These are phyloP conservation scores for Jasminum sambac DNA, from an alignment of 257 asterid species.

Conservation along the genomic window DNA sequence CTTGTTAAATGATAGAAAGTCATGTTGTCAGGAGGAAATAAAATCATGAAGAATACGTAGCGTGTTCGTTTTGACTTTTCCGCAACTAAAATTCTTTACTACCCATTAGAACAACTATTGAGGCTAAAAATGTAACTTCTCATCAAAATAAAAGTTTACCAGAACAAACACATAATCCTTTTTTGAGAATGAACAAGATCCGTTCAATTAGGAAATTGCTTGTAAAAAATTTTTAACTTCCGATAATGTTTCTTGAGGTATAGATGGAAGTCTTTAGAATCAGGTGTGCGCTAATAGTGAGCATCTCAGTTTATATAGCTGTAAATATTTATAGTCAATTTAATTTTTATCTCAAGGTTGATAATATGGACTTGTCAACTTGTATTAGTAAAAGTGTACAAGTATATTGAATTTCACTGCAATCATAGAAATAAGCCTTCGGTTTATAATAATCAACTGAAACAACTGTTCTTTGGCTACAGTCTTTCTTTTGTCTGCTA, in stretches of 20 bases:
- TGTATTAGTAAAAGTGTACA: not conserved
- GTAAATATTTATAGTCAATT: not conserved
- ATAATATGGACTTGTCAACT: not conserved
- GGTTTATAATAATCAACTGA: not conserved
- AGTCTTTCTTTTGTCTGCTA: not conserved
- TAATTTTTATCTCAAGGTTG: not conserved
- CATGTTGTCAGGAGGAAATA: not conserved
- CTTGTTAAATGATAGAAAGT: not conserved
- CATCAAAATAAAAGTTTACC: too few relatives aligned
- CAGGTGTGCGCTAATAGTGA: not conserved
- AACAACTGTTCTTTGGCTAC: not conserved
- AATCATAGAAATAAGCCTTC: not conserved
- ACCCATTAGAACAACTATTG: too few relatives aligned
- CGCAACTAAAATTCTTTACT: too few relatives aligned
- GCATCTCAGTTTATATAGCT: not conserved
- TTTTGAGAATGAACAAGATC: not conserved
- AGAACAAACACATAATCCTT: not conserved
- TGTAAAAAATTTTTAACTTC: not conserved
- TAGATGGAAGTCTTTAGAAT: conserved; percentile 5
- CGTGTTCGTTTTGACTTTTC: too few relatives aligned
- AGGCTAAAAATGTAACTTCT: too few relatives aligned
- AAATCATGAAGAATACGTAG: not conserved
- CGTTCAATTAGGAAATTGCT: not conserved
- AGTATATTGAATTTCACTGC: not conserved
- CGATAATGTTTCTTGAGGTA: not conserved